These are phyloP conservation scores for Chloris gayana DNA, from an alignment of 176 grass and related monocot species.

Conservation along the genomic window DNA sequence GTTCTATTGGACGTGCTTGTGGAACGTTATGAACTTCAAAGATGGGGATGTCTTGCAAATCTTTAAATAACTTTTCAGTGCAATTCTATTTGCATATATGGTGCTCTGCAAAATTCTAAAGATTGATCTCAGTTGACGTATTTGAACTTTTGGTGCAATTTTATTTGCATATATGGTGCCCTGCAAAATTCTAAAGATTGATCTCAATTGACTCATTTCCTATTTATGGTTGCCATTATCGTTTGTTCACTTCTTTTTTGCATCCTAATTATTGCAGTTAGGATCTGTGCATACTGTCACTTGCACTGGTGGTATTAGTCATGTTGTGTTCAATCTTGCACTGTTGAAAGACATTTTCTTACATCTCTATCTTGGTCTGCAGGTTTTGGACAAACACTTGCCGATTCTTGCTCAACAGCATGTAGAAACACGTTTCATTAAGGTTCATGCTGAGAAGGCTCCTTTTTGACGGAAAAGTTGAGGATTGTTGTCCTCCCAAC, in stretches of 20 bases:
- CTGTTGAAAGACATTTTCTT: not conserved
- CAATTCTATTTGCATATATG: slow-evolving; percentile 1
- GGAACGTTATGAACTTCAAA: not conserved
- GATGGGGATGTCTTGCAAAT: not conserved
- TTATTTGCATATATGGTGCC: slow-evolving; percentile 5
- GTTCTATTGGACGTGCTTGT: not conserved
- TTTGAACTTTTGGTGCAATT: not conserved
- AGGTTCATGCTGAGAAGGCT: slow-evolving; percentile 93
- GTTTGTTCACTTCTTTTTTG: not conserved
- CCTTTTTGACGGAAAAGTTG: slow-evolving; percentile 91
- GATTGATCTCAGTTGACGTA: not conserved
- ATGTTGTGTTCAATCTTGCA: not conserved
- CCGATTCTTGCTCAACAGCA: slow-evolving; percentile 87
- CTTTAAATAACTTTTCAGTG: not conserved
- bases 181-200: not conserved
- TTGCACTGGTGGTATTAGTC: not conserved
- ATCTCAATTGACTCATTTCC: not conserved
- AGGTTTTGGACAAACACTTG: slow-evolving; percentile 97
- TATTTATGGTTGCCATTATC: slow-evolving; percentile 7
- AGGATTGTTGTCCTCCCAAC: slow-evolving; percentile 83
- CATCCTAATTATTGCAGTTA: slow-evolving; percentile 1
- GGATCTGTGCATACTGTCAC: not conserved
- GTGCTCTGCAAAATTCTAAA: not conserved
- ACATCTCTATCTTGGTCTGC: slow-evolving; percentile 14
- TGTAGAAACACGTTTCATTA: slow-evolving; percentile 89